A percentile compares a stretch with the other conserved stretches of the same genome.
Conservation (phyloP, 23 red algal species). For the Gracilariopsis chorda region DNA sequence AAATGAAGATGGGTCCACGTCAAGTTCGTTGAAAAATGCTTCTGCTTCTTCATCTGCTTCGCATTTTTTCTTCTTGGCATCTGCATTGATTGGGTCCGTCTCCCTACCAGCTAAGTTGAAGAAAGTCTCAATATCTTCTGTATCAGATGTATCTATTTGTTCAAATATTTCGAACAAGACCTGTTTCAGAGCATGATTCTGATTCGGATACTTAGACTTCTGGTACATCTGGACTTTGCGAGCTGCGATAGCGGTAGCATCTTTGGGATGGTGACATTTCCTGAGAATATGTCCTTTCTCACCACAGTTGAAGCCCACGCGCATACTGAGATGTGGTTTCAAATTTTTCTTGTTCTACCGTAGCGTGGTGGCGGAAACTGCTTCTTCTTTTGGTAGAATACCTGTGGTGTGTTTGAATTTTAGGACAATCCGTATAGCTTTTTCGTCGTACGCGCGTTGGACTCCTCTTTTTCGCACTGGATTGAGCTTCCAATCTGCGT, state of each 20-base stretch:
- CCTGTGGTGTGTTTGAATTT: background rate
- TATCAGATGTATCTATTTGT: background rate
- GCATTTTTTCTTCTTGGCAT: background rate
- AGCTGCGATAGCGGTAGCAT: background rate
- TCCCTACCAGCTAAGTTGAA: background rate
- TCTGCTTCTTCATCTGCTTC: background rate
- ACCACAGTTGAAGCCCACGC: background rate
- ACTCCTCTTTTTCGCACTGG: background rate
- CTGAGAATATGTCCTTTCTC: background rate
- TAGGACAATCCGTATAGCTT: background rate
- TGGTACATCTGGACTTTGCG: background rate
- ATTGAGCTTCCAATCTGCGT: background rate
- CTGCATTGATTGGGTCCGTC: background rate
- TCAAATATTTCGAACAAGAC: background rate
- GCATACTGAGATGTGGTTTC: background rate
- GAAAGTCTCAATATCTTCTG: background rate
- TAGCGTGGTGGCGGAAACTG: background rate
- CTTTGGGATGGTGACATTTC: background rate
- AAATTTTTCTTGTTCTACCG: background rate
- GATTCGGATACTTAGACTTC: background rate
- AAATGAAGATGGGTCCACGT: background rate
- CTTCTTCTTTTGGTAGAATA: too few species aligned
- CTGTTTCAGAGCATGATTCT: background rate
- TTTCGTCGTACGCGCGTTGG: background rate
- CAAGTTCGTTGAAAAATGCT: background rate